Percentiles rank a stretch among this genome's conserved stretches.
phyloP scores from a whole-genome alignment of 805 yeast genomes.

The Suhomyces canberraensis region DNA sequence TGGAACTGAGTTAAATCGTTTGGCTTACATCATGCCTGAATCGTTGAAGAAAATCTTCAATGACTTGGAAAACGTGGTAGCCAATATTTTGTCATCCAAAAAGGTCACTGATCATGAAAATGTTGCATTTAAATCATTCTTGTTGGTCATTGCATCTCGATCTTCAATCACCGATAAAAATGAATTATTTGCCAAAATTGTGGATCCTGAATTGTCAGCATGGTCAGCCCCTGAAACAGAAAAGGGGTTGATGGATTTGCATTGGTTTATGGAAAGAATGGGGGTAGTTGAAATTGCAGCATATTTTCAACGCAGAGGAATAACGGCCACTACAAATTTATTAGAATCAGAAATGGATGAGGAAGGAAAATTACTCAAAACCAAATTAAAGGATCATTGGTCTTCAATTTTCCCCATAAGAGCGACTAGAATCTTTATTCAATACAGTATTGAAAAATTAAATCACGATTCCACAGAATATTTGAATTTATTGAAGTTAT shows the following conservation, averaged over 20 bases:
- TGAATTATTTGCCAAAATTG: conserved; percentile 78
- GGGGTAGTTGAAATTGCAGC: conserved; percentile 93
- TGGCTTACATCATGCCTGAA: conserved; percentile 94
- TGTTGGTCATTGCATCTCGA: conserved; percentile 87
- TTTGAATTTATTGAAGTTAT: conserved; percentile 62
- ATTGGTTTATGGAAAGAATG: conserved; percentile 97
- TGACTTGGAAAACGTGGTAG: conserved; percentile 79
- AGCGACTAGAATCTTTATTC: conserved; percentile 91
- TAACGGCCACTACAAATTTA: conserved; percentile 71
- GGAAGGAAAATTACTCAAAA: conserved; percentile 71
- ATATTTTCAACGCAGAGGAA: conserved; percentile 80
- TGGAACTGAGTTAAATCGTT: conserved; percentile 90
- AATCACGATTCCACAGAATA: conserved; percentile 77
- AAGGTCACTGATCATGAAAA: conserved; percentile 87
- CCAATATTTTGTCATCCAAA: conserved; percentile 60
- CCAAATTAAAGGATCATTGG: conserved; percentile 86
- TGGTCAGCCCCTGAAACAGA: conserved; percentile 93
- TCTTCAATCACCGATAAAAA: conserved; percentile 70
- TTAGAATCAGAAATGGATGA: conserved; percentile 86
- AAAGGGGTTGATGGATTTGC: conserved; percentile 83
- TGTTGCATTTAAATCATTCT: conserved; percentile 88
- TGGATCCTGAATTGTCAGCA: conserved; percentile 86
- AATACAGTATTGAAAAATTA: conserved; percentile 90
- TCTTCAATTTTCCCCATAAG: conserved; percentile 91
- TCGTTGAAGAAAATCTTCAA: conserved; percentile 74